These are phyloP conservation scores for Xylariaceae sp. DNA, from an alignment of 2,329 filamentous ascomycete genomes.

Conservation along the genomic window DNA sequence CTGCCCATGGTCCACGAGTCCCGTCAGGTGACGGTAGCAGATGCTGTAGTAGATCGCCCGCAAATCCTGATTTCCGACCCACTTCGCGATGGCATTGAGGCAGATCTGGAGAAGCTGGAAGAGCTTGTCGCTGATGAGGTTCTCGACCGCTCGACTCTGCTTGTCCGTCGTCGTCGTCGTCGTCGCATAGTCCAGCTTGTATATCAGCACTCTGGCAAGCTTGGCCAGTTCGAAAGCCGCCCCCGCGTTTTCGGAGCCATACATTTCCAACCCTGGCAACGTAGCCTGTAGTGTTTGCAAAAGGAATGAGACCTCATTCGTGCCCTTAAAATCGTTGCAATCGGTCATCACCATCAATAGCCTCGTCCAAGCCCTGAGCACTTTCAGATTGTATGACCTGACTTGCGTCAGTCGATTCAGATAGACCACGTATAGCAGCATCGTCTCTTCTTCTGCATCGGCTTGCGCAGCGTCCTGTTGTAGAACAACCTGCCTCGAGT, in stretches of 20 bases:
- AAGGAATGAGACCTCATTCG: slow-evolving; percentile 67
- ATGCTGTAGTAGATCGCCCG: slow-evolving; percentile 87
- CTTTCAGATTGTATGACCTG: slow-evolving; percentile 49
- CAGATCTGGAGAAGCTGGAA: slow-evolving; percentile 88
- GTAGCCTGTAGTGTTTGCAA: slow-evolving; percentile 82
- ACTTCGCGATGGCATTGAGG: slow-evolving; percentile 68
- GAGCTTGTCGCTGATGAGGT: slow-evolving; percentile 79
- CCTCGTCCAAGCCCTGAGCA: slow-evolving; percentile 78
- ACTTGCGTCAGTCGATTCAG: slow-evolving; percentile 58
- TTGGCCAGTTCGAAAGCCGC: slow-evolving; percentile 71
- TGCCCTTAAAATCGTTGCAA: slow-evolving; percentile 69
- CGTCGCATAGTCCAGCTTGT: slow-evolving; percentile 56
- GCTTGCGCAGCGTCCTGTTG: slow-evolving; percentile 42
- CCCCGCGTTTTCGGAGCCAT: slow-evolving; percentile 58
- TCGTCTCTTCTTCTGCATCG: slow-evolving; percentile 50
- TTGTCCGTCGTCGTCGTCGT: slow-evolving; percentile 31
- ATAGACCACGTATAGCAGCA: slow-evolving; percentile 54
- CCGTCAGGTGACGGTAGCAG: slow-evolving; percentile 75
- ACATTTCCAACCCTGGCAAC: slow-evolving; percentile 76
- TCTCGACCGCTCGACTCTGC: slow-evolving; percentile 45
- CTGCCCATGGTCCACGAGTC: slow-evolving; percentile 51
- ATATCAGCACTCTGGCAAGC: slow-evolving; percentile 65
- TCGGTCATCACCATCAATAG: slow-evolving; percentile 77
- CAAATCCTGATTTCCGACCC: slow-evolving; percentile 61
- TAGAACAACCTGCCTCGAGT: slow-evolving; percentile 39